phyloP scores from a whole-genome alignment of 2,329 filamentous ascomycete genomes.

The Phaeosphaeria sp. region DNA sequence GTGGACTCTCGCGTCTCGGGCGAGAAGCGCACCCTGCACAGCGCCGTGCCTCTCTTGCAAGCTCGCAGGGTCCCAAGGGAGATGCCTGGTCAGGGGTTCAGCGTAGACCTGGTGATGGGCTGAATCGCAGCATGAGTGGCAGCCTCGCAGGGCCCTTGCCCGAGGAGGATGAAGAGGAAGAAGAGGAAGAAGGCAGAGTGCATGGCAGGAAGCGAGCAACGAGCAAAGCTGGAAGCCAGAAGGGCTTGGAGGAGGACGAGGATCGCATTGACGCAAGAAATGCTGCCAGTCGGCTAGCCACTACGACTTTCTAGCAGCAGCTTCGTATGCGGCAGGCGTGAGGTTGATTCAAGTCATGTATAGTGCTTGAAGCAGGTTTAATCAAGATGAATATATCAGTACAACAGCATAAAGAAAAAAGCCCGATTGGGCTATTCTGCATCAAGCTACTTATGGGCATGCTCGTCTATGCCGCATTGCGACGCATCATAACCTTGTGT shows the following conservation, averaged over 20 bases:
- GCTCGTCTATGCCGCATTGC: neutral
- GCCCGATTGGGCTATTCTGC: neutral
- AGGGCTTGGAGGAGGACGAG: slow-evolving; percentile 81
- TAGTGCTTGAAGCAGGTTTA: slow-evolving; percentile 1
- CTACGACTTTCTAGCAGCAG: slow-evolving; percentile 79
- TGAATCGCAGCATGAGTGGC: slow-evolving; percentile 77
- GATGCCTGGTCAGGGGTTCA: slow-evolving; percentile 97
- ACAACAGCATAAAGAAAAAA: neutral
- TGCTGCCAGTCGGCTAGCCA: slow-evolving; percentile 89
- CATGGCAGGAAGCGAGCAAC: slow-evolving; percentile 57
- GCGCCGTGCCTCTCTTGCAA: slow-evolving; percentile 78
- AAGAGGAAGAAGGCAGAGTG: slow-evolving; percentile 54
- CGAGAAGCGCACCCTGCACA: slow-evolving; percentile 81
- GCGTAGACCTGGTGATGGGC: slow-evolving; percentile 73
- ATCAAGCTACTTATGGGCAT: slow-evolving; percentile 2
- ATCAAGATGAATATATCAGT: neutral
- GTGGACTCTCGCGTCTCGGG: slow-evolving; percentile 86
- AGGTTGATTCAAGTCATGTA: slow-evolving; percentile 4
- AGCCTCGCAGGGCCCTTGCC: slow-evolving; percentile 65
- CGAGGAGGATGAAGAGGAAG: slow-evolving; percentile 67
- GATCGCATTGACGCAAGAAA: slow-evolving; percentile 95
- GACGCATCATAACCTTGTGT: neutral
- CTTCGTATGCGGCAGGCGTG: slow-evolving; percentile 14
- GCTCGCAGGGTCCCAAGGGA: slow-evolving; percentile 95
- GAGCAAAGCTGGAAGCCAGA: slow-evolving; percentile 60